These are phyloP conservation scores for Lachancea thermotolerans DNA, from an alignment of 805 yeast species.

Conservation along the genomic window DNA sequence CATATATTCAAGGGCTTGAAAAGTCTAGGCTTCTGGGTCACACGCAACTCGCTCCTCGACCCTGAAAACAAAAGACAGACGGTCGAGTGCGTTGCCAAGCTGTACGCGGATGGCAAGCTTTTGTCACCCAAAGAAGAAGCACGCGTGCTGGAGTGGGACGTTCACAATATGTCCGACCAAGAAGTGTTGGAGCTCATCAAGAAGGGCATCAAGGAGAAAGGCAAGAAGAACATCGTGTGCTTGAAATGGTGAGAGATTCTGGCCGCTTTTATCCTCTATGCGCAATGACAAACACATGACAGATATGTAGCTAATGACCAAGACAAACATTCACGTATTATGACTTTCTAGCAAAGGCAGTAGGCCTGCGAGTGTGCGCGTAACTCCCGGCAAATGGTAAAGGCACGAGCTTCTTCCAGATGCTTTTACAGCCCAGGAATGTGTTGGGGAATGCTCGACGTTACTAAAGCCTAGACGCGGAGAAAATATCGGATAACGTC, in stretches of 20 bases:
- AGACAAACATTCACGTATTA: neutral
- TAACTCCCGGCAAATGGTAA: no score
- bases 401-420: no score
- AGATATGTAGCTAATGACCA: neutral
- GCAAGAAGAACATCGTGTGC: slow-evolving; percentile 27
- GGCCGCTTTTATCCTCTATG: neutral
- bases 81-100: slow-evolving; percentile 46
- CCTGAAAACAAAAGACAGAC: slow-evolving; percentile 55
- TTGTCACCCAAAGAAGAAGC: slow-evolving; percentile 42
- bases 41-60: slow-evolving; percentile 52
- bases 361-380: no score
- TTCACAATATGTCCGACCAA: slow-evolving; percentile 30
- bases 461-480: no score
- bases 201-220: slow-evolving; percentile 36
- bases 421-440: no score
- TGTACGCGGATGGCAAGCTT: slow-evolving; percentile 54
- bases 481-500: no score
- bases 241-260: slow-evolving; percentile 23
- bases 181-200: slow-evolving; percentile 39
- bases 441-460: no score
- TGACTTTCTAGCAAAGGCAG: neutral
- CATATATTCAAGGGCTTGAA: slow-evolving; percentile 85
- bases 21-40: slow-evolving; percentile 90
- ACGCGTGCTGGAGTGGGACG: slow-evolving; percentile 32
- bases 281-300: neutral